phyloP scores from a whole-genome alignment of 1,284 basidiomycete genomes.

The Irpex rosettiformis region DNA sequence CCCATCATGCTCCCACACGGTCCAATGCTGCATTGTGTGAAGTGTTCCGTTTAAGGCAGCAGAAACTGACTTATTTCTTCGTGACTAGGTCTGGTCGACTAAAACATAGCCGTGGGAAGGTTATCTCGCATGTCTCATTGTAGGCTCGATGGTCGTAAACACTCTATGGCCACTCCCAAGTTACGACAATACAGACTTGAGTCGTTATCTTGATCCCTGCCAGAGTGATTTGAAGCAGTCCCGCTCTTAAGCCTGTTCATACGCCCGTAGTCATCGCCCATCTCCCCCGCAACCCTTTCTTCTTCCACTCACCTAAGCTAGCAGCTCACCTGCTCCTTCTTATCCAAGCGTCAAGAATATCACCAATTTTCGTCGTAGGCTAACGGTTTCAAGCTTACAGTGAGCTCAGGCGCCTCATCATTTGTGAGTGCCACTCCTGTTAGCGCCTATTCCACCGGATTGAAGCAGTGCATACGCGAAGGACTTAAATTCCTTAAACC shows the following conservation, averaged over 20 bases:
- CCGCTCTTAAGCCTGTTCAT: too few species aligned
- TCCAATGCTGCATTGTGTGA: neutral
- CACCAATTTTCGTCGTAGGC: too few species aligned
- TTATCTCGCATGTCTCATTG: neutral
- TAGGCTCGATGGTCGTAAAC: neutral
- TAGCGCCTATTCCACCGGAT: neutral
- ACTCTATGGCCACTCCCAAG: neutral
- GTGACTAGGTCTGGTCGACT: neutral
- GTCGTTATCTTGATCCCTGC: neutral
- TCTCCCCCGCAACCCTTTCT: too few species aligned
- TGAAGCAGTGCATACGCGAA: too few species aligned
- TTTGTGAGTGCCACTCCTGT: neutral
- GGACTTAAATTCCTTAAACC: too few species aligned
- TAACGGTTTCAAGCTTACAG: neutral
- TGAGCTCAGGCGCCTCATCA: neutral
- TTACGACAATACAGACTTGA: neutral
- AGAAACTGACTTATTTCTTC: neutral
- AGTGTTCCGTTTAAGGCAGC: neutral
- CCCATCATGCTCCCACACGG: neutral
- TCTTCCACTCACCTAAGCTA: too few species aligned
- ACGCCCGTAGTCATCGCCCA: too few species aligned
- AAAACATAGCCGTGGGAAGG: neutral
- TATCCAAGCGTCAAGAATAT: too few species aligned
- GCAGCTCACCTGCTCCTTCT: too few species aligned
- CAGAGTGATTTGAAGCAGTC: neutral